Base-by-base conservation (phyloP, 1,139 yeast species). In the Saccharomycopsis hybrid region DNA sequence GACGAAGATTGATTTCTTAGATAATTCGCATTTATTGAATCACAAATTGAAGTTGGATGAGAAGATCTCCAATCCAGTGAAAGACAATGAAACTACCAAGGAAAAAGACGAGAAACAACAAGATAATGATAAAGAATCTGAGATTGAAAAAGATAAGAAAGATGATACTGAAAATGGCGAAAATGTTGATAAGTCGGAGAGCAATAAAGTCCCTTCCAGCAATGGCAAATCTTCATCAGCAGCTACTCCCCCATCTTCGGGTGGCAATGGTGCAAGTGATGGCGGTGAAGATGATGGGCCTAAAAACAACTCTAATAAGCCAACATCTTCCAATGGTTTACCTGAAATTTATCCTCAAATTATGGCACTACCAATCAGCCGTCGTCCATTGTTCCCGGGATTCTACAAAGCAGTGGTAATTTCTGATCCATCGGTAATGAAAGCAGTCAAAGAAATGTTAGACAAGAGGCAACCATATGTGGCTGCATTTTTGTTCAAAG, bases 371-470 rank as follows among this genome's bases (percentile, higher is more conserved):
- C 82, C 84, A 36, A 75, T 80, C 46, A 73, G 80, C 9, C 71
- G 80, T 53, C 73, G 85, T 52, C 85, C 85, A 1, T 60, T 80
- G 50, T 74, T 77, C 54, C 82, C 82, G 1, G 84, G 84, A 0
- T 77, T 77, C 57, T 79, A 78, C 61, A 77, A 80, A 60, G 86
- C 92, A 5, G 87, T 88, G 52, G 82, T 83, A 40, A 78, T 88
- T 51, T 80, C 89, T 2, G 95, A 89, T 64, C 83, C 85, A 5
- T 81, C 82, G 52, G 95, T 88, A n/a, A 84, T 86, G 61, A 81
- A 78, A 59, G 92, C 95, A n/a, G 76, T 88, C 45, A 77, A 79
- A 56, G 87, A 84, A 57, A 77, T 87, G 57, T 72, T 80, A 50
- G 85, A 82, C 58, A 79, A 80, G 53, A 77, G 84, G 57, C 85